phyloP scores from a whole-genome alignment of 1,139 yeast species.

The Taphrina populina region DNA sequence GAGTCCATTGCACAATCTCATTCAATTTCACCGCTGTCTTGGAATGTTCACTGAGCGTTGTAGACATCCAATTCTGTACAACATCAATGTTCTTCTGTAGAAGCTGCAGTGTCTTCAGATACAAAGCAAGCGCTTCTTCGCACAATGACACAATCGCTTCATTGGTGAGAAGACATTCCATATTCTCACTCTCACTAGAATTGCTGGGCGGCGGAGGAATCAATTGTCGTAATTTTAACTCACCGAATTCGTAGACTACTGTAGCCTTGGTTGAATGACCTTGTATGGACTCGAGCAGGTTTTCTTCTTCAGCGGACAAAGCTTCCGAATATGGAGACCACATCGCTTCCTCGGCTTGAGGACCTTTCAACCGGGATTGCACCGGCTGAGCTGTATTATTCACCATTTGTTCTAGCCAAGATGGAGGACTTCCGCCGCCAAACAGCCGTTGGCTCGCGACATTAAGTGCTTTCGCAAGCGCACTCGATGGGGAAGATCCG shows the following conservation, averaged over 20 bases:
- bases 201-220: constrained; percentile 69
- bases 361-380: not conserved
- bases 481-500: constrained; percentile 76
- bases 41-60: constrained; percentile 44
- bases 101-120: constrained; percentile 76
- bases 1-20: constrained; percentile 86
- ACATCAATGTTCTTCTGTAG: constrained; percentile 81
- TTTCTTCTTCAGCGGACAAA: constrained; percentile 53
- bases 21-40: constrained; percentile 57
- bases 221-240: constrained; percentile 80
- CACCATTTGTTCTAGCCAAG: constrained; percentile 33
- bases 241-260: constrained; percentile 84
- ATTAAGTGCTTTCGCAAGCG: constrained; percentile 81
- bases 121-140: constrained; percentile 81
- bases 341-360: constrained; percentile 4
- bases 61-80: constrained; percentile 47
- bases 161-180: constrained; percentile 55
- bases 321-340: constrained; percentile 21
- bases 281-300: constrained; percentile 65
- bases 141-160: constrained; percentile 61
- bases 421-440: constrained; percentile 50
- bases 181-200: constrained; percentile 26
- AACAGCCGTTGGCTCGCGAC: constrained; percentile 85
- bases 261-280: constrained; percentile 52
- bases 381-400: constrained; percentile 6